phyloP scores from a whole-genome alignment of 2,329 filamentous ascomycete genomes.

The Aspergillus texensis region DNA sequence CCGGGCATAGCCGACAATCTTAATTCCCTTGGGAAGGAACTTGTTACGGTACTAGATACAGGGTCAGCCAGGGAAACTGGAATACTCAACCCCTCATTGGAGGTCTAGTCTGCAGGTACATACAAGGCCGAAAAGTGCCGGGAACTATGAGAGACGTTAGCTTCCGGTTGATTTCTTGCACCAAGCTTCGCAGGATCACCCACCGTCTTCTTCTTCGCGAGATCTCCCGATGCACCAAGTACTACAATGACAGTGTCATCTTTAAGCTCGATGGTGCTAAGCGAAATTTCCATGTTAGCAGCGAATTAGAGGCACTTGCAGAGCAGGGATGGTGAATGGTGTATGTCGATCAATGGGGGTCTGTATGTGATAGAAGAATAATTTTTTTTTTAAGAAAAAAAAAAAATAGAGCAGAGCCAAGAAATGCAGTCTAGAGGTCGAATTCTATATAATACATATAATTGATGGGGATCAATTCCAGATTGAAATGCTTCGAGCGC shows the following conservation, averaged over 20 bases:
- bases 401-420: conserved; percentile 3
- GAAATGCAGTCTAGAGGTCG: not conserved
- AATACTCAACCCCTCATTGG: not conserved
- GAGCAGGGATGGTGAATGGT: conserved; percentile 2
- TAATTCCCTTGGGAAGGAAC: conserved; percentile 94
- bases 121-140: conserved; percentile 95
- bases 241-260: conserved; percentile 97
- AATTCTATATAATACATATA: not conserved
- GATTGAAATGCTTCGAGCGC: not conserved
- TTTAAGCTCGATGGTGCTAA: conserved; percentile 89
- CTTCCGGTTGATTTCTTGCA: conserved; percentile 14
- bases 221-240: conserved; percentile 92
- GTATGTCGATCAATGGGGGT: conserved; percentile 13
- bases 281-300: conserved; percentile 43
- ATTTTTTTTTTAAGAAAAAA: not conserved
- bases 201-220: conserved; percentile 99
- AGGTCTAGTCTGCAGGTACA: conserved; percentile 46
- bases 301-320: conserved; percentile 12
- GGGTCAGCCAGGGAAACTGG: conserved; percentile 18
- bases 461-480: not conserved
- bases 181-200: conserved; percentile 34
- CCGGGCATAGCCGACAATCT: conserved; percentile 96
- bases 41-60: conserved; percentile 85
- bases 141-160: conserved; percentile 65
- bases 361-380: not conserved